A percentile compares a stretch with the other conserved stretches of the same genome.
Evolutionary conservation across 768 basidiomycete species (phyloP).

Genomic region (Leccinellum rugosiceps): DNA sequence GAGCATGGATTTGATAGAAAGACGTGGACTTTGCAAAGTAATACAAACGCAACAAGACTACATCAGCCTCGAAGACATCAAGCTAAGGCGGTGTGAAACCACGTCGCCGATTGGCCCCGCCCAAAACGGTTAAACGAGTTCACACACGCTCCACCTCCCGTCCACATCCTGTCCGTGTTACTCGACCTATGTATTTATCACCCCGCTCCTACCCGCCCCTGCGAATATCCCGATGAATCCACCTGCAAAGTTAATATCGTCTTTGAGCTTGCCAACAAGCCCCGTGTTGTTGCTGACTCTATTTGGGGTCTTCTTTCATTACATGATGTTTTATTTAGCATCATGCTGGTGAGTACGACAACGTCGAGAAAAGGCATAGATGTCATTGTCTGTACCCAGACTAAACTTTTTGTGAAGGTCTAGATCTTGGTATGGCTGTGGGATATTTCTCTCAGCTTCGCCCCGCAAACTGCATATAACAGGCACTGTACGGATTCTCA

Average conservation of each 20-base stretch:
- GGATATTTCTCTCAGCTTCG: neutral
- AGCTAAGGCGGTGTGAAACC: slow-evolving; percentile 30
- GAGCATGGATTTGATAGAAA: neutral
- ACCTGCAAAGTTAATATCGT: no score
- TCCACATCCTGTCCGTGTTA: no score
- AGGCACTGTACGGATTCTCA: neutral
- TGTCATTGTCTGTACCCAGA: neutral
- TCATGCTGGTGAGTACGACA: neutral
- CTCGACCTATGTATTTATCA: no score
- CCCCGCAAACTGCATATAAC: neutral
- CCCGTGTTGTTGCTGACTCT: neutral
- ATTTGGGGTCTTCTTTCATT: neutral
- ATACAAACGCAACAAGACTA: slow-evolving; percentile 9
- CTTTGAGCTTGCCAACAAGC: no score
- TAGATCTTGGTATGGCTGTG: neutral
- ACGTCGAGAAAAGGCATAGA: neutral
- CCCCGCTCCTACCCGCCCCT: no score
- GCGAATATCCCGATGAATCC: no score
- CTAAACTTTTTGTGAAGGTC: neutral
- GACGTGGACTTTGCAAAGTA: neutral
- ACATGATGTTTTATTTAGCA: neutral
- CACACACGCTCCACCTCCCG: neutral
- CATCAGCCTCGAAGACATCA: slow-evolving; percentile 16
- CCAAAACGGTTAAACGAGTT: neutral
- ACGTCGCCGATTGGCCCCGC: slow-evolving; percentile 23